Percentiles rank a stretch among this genome's conserved stretches.
Evolutionary conservation across 2,329 filamentous ascomycete genomes (phyloP).

Genomic region (Tolypocladium tropicale): DNA sequence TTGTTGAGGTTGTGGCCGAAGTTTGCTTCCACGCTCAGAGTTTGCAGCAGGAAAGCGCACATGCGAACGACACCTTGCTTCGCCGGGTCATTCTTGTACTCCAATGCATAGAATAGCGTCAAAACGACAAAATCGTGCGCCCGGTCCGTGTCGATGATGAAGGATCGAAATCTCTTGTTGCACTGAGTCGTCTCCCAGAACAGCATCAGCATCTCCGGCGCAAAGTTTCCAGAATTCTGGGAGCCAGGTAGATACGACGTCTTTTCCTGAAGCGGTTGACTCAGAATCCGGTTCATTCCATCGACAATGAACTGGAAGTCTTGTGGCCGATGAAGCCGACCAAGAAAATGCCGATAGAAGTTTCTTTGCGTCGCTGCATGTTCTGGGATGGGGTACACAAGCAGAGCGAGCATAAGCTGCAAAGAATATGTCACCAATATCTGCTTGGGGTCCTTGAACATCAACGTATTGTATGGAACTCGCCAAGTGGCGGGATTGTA

Average conservation of each 20-base stretch:
- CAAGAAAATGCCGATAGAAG: conserved; percentile 85
- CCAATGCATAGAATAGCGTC: conserved; percentile 84
- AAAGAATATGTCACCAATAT: conserved; percentile 85
- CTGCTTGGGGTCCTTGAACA: conserved; percentile 85
- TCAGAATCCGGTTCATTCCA: conserved; percentile 84
- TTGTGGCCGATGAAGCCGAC: conserved; percentile 80
- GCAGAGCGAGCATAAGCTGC: conserved; percentile 75
- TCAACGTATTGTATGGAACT: conserved; percentile 85
- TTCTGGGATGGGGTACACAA: conserved; percentile 84
- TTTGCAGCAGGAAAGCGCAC: conserved; percentile 96
- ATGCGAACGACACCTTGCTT: conserved; percentile 91
- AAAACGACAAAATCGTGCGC: conserved; percentile 89
- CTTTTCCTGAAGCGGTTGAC: conserved; percentile 84
- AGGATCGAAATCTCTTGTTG: conserved; percentile 93
- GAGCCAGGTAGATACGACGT: conserved; percentile 80
- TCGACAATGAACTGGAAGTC: conserved; percentile 97
- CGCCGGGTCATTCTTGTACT: conserved; percentile 74
- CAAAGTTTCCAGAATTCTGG: conserved; percentile 72
- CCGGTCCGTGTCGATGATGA: conserved; percentile 91
- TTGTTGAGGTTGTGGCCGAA: conserved; percentile 89
- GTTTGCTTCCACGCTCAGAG: conserved; percentile 81
- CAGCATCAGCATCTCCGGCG: conserved; percentile 90
- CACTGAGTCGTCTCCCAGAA: conserved; percentile 97
- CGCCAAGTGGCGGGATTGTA: conserved; percentile 93
- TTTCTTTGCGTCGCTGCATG: conserved; percentile 66